Base-by-base conservation (phyloP, 306 rosid species). In the Begonia masoniana region DNA sequence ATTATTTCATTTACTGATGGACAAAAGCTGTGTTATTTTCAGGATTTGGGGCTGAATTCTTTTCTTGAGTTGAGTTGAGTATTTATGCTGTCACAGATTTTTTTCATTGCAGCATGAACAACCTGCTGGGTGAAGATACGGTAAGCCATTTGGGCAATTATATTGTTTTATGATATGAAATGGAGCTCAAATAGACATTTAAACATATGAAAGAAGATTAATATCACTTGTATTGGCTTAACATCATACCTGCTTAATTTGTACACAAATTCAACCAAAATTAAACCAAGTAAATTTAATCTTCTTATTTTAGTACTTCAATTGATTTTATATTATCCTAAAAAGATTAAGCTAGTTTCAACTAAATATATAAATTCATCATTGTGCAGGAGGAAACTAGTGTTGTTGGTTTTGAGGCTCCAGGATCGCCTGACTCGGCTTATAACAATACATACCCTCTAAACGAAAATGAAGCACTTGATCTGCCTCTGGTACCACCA, bases 381-480 rank as follows among this genome's bases (percentile, higher is more conserved):
- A 71, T 48, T 62, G n/a, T 65, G 62, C 80, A 92, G 99, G 93
- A 74, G 17, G 84, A 81, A 67, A 73, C 73, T 47, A 75, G 81
- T 15, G 99, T 83, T 2, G 73, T 51, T 1, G 99, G 99, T 62
- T 92, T 83, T 57, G 99, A 92, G 68, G 85, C 83, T 47, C 76
- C 84, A 2, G 77, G 71, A 42, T 86, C 96, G 12, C 96, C 99
- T 0, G 92, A 86, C 52, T 78, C 95, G 24, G 72, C 94, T 52
- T 92, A 92, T 74, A 77, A 74, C 67, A 92, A 78, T 15, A 55
- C n/a, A 15, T 86, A 74, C 66, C 69, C 76, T 6, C 84, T 76
- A 50, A 81, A 56, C 52, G 96, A 86, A 59, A 96, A 92, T 1
- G 96, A 86, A 57, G 72, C 88, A 10, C 78, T 71, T 12, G 99